Conservation (phyloP, 2,329 filamentous ascomycete genomes). For the Trichoderma pleuroti region DNA sequence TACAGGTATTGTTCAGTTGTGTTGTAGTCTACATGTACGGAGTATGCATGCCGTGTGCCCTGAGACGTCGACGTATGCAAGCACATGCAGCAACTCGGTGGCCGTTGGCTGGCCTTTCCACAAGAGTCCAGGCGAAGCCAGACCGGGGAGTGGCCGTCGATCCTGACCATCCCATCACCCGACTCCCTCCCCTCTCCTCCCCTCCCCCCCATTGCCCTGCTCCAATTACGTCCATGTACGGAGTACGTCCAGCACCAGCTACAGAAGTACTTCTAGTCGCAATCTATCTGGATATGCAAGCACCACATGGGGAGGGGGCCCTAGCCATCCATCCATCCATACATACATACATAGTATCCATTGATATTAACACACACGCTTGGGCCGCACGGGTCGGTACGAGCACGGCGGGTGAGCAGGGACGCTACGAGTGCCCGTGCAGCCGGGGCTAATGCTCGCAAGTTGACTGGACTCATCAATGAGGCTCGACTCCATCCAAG, state of each 20-base stretch:
- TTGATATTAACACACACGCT: neutral
- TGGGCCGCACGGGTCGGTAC: neutral
- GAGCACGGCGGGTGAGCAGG: neutral
- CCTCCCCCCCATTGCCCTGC: neutral
- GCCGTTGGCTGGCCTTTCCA: neutral
- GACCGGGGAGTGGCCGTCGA: neutral
- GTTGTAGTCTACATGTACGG: neutral
- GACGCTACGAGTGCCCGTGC: neutral
- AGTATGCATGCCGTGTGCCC: neutral
- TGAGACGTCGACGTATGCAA: neutral
- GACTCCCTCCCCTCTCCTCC: neutral
- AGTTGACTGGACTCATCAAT: too few relatives aligned
- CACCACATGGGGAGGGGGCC: neutral
- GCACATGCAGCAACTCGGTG: neutral
- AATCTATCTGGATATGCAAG: neutral
- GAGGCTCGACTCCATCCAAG: neutral
- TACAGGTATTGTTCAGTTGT: neutral
- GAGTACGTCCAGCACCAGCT: too few relatives aligned
- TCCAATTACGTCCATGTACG: too few relatives aligned
- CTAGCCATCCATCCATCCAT: too few relatives aligned
- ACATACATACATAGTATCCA: too few relatives aligned
- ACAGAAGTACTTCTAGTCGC: neutral
- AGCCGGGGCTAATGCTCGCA: neutral
- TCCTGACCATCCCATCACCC: neutral
- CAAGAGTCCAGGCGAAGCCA: neutral